Conservation (phyloP, 768 basidiomycete genomes). For the Boletus bicolor region DNA sequence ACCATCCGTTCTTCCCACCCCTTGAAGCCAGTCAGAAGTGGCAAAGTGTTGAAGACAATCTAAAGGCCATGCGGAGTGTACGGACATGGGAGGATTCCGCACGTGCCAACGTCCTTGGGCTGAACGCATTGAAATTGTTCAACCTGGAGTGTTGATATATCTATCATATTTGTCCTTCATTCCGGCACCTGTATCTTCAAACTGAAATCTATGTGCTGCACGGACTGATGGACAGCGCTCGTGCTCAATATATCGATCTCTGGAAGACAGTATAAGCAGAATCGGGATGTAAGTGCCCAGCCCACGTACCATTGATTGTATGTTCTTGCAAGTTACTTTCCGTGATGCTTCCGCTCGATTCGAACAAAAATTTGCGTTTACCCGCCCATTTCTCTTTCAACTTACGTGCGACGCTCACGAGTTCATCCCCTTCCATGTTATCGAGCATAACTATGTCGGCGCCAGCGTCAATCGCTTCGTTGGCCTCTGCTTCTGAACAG, state of each 20-base stretch:
- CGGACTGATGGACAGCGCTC: constrained; percentile 86
- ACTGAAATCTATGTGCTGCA: constrained; percentile 94
- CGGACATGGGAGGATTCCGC: constrained; percentile 45
- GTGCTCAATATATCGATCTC: constrained; percentile 96
- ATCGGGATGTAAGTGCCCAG: not conserved
- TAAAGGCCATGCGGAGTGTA: constrained; percentile 63
- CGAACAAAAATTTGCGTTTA: constrained; percentile 81
- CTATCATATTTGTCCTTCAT: constrained; percentile 13
- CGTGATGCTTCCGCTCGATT: constrained; percentile 94
- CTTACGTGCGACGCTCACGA: constrained; percentile 62
- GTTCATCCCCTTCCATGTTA: constrained; percentile 78
- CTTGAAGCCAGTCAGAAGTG: constrained; percentile 65
- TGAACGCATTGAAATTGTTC: constrained; percentile 74
- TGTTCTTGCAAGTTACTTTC: constrained; percentile 79
- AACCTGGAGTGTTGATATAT: constrained; percentile 36
- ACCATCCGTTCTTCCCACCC: constrained; percentile 91
- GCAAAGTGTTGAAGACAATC: constrained; percentile 82
- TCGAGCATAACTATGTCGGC: constrained; percentile 96
- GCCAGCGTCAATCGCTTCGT: constrained; percentile 96
- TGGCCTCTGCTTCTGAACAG: constrained; percentile 80
- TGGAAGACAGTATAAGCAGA: constrained; percentile 31
- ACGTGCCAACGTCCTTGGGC: constrained; percentile 63
- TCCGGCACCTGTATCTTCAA: constrained; percentile 84
- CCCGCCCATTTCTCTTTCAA: constrained; percentile 80
- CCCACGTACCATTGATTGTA: constrained; percentile 70